These are phyloP conservation scores for Colletotrichum scovillei DNA, from an alignment of 2,329 filamentous ascomycete genomes.

Conservation along the genomic window DNA sequence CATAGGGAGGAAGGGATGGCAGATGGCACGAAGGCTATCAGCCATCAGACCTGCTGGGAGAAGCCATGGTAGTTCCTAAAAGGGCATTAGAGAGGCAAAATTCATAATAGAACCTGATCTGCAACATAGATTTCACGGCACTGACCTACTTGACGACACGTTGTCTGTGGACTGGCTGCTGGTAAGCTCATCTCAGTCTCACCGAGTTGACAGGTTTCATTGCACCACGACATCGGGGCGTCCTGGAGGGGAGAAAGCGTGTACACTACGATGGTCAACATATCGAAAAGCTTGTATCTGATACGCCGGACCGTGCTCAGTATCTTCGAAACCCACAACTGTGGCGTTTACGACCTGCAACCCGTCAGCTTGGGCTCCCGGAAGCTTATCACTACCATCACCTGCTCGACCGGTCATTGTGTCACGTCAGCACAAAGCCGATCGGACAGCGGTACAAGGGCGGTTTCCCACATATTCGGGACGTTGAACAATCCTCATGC, in stretches of 20 bases:
- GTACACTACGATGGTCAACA: too few species aligned
- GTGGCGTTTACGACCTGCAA: constrained; percentile 6
- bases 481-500: too few species aligned
- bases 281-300: background rate
- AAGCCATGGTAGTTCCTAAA: too few species aligned
- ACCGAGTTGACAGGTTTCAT: background rate
- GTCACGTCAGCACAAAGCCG: background rate
- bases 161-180: background rate
- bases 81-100: too few species aligned
- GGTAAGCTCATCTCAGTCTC: constrained; percentile 21
- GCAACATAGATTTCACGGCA: too few species aligned
- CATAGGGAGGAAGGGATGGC: too few species aligned
- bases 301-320: background rate
- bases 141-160: too few species aligned
- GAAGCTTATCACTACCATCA: background rate
- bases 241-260: too few species aligned
- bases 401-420: background rate
- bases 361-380: background rate
- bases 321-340: background rate
- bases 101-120: too few species aligned
- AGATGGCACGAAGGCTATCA: too few species aligned
- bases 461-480: background rate
- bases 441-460: background rate
- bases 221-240: background rate
- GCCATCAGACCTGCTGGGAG: too few species aligned